These are phyloP conservation scores for Zasmidium citrigriseum DNA, from an alignment of 2,329 filamentous ascomycete species.

Conservation along the genomic window DNA sequence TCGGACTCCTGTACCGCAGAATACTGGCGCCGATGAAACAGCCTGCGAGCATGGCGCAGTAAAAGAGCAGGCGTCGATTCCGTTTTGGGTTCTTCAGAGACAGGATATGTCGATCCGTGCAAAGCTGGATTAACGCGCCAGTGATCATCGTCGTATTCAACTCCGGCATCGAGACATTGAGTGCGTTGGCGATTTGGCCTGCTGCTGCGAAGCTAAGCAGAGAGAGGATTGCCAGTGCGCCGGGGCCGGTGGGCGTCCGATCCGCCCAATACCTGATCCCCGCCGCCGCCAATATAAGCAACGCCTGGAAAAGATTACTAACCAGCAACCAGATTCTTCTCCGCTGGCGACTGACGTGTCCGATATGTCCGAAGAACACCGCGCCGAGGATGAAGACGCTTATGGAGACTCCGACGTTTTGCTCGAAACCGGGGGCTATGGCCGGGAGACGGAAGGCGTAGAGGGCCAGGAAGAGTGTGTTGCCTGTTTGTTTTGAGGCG, in stretches of 20 bases:
- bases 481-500: slow-evolving; percentile 35
- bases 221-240: slow-evolving; percentile 24
- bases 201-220: slow-evolving; percentile 23
- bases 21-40: slow-evolving; percentile 29
- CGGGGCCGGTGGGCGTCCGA: slow-evolving; percentile 11
- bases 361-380: slow-evolving; percentile 29
- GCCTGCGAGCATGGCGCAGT: slow-evolving; percentile 24
- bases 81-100: slow-evolving; percentile 22
- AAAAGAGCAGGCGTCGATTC: slow-evolving; percentile 27
- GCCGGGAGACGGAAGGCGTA: slow-evolving; percentile 20
- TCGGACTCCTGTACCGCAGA: slow-evolving; percentile 17
- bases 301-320: slow-evolving; percentile 25
- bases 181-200: slow-evolving; percentile 29
- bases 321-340: slow-evolving; percentile 30
- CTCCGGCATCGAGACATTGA: slow-evolving; percentile 29
- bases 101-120: slow-evolving; percentile 26
- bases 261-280: slow-evolving; percentile 24
- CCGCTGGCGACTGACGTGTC: slow-evolving; percentile 24
- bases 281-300: slow-evolving; percentile 26
- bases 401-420: slow-evolving; percentile 28
- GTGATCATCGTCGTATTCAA: slow-evolving; percentile 36
- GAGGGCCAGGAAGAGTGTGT: slow-evolving; percentile 36
- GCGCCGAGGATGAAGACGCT: slow-evolving; percentile 28
- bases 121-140: slow-evolving; percentile 29
- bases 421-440: slow-evolving; percentile 17